Base-by-base conservation (phyloP, 108 stramenopile species). In the Fistulifera pelliculosa region DNA sequence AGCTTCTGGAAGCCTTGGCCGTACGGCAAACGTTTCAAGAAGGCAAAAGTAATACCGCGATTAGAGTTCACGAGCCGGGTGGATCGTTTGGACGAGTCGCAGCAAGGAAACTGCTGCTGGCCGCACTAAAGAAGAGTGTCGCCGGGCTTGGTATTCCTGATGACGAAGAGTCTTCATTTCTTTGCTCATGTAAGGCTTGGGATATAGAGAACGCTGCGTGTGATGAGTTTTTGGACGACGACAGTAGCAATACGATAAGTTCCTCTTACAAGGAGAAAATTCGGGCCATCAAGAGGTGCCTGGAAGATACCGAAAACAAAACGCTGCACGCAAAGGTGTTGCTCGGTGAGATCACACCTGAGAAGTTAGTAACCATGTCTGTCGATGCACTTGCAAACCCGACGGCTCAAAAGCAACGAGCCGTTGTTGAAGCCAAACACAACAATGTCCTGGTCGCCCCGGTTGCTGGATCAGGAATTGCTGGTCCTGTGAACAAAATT, bases 291-390 rank as follows among this genome's bases (percentile, higher is more conserved):
- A 56, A 67, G 47, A 64, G 54, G 27, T 80, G 73, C 54, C 31
- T 89, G 10, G 68, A 80, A 21, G 74, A 78, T 51, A 55, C 49
- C 19, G 73, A 73, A 41, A 84, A 84, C 53, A 53, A 67, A 39
- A 76, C 77, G 49, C 61, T 89, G 12, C 79, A 77, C 55, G 59
- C 78, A 0, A 58, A 70, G 15, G 67, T 90, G 1, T 54, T 90
- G 17, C 43, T 61, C 0, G 79, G 79, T 15, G 62, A 83, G 10
- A 49, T 90, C 13, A 24, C 42, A 14, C 49, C 73, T 4, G 49
- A 49, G 27, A 64, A 70, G 3, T 60, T 90, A 24, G 60, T 90
- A 0, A 43, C 38, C 18, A 85, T 85, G 83, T 65, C 79, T 19
- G 25, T 64, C 5, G 81, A 79, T 15, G 67, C 80, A 49, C 50